These are phyloP conservation scores for Exophiala sp. DNA, from an alignment of 2,329 filamentous ascomycete genomes.

Conservation along the genomic window DNA sequence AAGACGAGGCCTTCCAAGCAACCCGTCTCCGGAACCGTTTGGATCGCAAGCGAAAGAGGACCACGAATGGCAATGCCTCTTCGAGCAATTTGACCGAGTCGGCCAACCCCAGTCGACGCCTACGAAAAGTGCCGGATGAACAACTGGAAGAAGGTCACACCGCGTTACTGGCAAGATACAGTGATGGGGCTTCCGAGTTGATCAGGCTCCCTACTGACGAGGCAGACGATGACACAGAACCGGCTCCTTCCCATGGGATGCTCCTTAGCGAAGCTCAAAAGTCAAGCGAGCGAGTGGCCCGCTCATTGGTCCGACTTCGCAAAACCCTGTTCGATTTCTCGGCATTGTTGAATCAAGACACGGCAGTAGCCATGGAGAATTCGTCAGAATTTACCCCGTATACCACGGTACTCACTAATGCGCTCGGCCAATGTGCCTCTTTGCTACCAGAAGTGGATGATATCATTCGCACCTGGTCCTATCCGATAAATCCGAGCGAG, in stretches of 20 bases:
- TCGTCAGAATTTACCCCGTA: constrained; percentile 33
- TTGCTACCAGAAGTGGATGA: constrained; percentile 57
- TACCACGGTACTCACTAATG: constrained; percentile 39
- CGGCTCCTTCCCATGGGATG: constrained; percentile 40
- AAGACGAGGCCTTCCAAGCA: constrained; percentile 30
- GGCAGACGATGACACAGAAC: not conserved
- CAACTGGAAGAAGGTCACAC: constrained; percentile 41
- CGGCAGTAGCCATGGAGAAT: constrained; percentile 31
- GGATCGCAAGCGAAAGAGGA: constrained; percentile 57
- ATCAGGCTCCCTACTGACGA: constrained; percentile 44
- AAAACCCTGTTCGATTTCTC: constrained; percentile 55
- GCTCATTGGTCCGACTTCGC: constrained; percentile 52
- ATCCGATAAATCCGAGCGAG: constrained; percentile 54
- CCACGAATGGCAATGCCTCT: constrained; percentile 40
- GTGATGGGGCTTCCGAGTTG: constrained; percentile 59
- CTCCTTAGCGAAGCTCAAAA: constrained; percentile 52
- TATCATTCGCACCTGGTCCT: constrained; percentile 54
- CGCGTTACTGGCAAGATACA: constrained; percentile 56
- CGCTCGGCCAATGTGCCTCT: constrained; percentile 43
- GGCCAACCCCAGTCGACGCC: constrained; percentile 46
- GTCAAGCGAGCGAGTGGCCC: constrained; percentile 55
- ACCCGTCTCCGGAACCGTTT: constrained; percentile 35
- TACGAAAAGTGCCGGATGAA: constrained; percentile 46
- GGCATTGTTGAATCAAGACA: constrained; percentile 29
- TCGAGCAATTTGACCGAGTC: constrained; percentile 40